Evolutionary conservation across 768 basidiomycete species (phyloP).

Genomic region (Candolleomyces aberdarensis): DNA sequence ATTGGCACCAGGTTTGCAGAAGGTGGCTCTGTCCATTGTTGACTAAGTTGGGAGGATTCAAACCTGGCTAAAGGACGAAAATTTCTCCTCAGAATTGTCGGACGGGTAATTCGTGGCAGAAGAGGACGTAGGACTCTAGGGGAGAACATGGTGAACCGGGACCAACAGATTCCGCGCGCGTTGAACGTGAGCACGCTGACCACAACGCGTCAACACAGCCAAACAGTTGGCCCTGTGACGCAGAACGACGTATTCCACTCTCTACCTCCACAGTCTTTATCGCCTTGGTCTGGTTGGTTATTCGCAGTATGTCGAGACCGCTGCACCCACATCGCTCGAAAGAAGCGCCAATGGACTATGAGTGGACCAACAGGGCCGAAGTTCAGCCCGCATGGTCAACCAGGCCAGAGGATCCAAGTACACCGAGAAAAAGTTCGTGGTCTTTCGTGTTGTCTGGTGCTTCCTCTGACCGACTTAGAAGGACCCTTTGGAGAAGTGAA

Average conservation of each 20-base stretch:
- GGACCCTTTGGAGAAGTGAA: slow-evolving; percentile 41
- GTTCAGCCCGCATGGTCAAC: slow-evolving; percentile 59
- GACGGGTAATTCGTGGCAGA: slow-evolving; percentile 5
- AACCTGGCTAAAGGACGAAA: slow-evolving; percentile 55
- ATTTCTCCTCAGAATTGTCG: slow-evolving; percentile 25
- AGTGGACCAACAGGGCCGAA: slow-evolving; percentile 69
- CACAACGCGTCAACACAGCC: slow-evolving; percentile 34
- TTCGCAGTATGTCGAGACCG: slow-evolving; percentile 12
- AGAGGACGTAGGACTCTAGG: slow-evolving; percentile 17
- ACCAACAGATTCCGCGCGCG: not conserved
- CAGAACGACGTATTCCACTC: not conserved
- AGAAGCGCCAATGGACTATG: slow-evolving; percentile 88
- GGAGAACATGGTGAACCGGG: slow-evolving; percentile 14
- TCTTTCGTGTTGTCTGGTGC: not conserved
- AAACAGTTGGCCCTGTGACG: slow-evolving; percentile 4
- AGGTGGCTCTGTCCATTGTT: slow-evolving; percentile 38
- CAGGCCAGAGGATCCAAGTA: slow-evolving; percentile 41
- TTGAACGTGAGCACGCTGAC: not conserved
- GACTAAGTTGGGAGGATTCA: slow-evolving; percentile 29
- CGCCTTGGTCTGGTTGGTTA: not conserved
- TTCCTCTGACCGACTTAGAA: slow-evolving; percentile 12
- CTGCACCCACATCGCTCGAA: slow-evolving; percentile 47
- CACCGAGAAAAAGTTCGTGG: slow-evolving; percentile 66
- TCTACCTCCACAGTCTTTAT: not conserved
- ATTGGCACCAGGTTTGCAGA: slow-evolving; percentile 79